phyloP scores from a whole-genome alignment of 148 eudicot genomes.

The Dianthus caryophyllus region DNA sequence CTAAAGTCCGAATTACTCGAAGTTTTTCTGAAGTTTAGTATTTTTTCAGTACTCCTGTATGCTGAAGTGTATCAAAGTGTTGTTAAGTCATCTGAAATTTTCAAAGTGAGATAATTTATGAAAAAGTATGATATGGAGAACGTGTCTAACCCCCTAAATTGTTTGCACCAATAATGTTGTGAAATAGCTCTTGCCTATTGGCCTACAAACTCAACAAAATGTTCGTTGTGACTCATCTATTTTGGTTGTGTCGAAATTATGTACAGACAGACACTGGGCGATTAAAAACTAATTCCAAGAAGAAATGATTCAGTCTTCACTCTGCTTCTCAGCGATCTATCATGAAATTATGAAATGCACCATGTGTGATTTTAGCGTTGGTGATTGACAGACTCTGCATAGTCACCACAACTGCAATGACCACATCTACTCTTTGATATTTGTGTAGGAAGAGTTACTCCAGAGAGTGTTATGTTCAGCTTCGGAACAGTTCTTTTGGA shows the following conservation, averaged over 20 bases:
- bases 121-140: no score
- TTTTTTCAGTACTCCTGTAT: no score
- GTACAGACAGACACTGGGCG: not conserved
- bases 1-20: no score
- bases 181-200: no score
- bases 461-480: constrained; percentile 79
- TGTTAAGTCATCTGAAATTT: no score
- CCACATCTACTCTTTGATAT: not conserved
- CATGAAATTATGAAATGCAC: not conserved
- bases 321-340: not conserved
- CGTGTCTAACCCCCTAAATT: no score
- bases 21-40: no score
- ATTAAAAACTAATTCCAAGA: not conserved
- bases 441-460: constrained; percentile 72
- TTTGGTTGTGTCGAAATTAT: not conserved
- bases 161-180: no score
- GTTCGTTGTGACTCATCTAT: not conserved
- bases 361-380: not conserved
- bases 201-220: no score
- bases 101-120: no score
- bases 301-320: not conserved
- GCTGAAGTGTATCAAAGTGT: no score
- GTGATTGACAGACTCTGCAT: not conserved
- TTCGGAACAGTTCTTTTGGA: constrained; percentile 84
- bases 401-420: constrained; percentile 7